Percentiles rank a stretch among this genome's conserved stretches.
These are phyloP conservation scores for Thelonectria olida DNA, from an alignment of 2,329 filamentous ascomycete genomes.

Conservation along the genomic window DNA sequence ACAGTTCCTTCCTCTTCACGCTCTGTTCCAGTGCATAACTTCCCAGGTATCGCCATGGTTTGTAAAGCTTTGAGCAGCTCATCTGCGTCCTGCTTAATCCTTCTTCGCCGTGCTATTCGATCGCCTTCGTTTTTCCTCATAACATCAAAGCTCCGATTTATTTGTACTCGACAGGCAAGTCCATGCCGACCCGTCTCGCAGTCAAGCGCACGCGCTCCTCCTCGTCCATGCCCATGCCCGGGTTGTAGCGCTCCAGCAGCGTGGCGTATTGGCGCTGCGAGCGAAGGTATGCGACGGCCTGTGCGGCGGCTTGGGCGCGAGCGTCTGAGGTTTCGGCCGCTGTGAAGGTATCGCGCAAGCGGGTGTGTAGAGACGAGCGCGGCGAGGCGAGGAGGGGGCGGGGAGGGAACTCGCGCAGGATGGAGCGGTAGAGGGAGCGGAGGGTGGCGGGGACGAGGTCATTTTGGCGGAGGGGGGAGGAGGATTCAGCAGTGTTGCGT, in stretches of 20 bases:
- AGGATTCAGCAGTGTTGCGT: not conserved
- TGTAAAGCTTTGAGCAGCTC: too few relatives aligned
- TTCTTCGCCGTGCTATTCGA: too few relatives aligned
- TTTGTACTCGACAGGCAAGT: slow-evolving; percentile 76
- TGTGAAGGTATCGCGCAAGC: slow-evolving; percentile 43
- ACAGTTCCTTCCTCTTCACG: slow-evolving; percentile 12
- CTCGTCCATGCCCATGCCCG: slow-evolving; percentile 86
- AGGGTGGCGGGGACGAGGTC: slow-evolving; percentile 58
- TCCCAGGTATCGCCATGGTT: too few relatives aligned
- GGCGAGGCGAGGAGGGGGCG: slow-evolving; percentile 64
- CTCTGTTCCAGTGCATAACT: too few relatives aligned
- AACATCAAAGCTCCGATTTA: not conserved
- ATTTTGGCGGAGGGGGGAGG: slow-evolving; percentile 31
- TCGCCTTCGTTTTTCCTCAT: too few relatives aligned
- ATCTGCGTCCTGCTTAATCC: too few relatives aligned
- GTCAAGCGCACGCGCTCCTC: slow-evolving; percentile 86
- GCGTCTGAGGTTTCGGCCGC: slow-evolving; percentile 38
- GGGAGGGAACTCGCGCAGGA: slow-evolving; percentile 89
- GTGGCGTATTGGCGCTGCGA: slow-evolving; percentile 87
- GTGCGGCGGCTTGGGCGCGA: slow-evolving; percentile 63
- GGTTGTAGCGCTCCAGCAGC: slow-evolving; percentile 91
- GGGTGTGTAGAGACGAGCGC: slow-evolving; percentile 62
- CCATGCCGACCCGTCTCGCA: slow-evolving; percentile 88
- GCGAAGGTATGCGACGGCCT: slow-evolving; percentile 81
- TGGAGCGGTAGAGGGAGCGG: slow-evolving; percentile 84